Evolutionary conservation across 257 asterid genomes (phyloP).

Genomic region (Nicotiana sylvestris): DNA sequence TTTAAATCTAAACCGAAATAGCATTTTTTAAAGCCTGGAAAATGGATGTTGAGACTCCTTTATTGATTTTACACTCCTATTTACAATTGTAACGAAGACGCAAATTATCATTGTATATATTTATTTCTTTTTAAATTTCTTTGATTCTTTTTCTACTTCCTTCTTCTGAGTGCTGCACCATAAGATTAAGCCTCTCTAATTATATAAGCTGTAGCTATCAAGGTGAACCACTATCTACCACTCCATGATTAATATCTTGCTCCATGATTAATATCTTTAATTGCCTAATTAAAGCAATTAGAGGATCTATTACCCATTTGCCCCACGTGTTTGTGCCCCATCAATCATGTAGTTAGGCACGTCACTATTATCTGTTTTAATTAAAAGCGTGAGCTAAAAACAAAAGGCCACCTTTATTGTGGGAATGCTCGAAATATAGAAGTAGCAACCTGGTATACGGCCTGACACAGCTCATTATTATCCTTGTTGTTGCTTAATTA

Average conservation of each 20-base stretch:
- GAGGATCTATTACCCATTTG: not conserved
- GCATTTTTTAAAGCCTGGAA: no score
- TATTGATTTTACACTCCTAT: no score
- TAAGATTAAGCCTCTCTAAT: no score
- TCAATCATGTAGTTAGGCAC: not conserved
- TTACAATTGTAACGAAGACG: no score
- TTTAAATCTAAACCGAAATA: no score
- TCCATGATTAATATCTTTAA: not conserved
- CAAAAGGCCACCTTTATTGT: not conserved
- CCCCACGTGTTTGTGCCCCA: constrained; percentile 9
- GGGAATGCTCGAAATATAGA: constrained; percentile 3
- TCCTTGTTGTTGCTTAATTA: not conserved
- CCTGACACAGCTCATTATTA: not conserved
- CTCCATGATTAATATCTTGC: not conserved
- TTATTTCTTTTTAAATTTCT: no score
- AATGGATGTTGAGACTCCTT: no score
- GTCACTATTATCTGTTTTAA: not conserved
- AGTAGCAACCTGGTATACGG: not conserved
- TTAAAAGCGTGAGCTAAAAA: not conserved
- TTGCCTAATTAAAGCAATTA: not conserved
- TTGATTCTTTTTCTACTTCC: no score
- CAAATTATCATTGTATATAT: no score
- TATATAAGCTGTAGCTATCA: no score
- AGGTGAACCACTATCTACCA: no score
- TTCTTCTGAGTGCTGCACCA: no score